These are phyloP conservation scores for Paecilomyces sp. DNA, from an alignment of 2,329 filamentous ascomycete species.

Conservation along the genomic window DNA sequence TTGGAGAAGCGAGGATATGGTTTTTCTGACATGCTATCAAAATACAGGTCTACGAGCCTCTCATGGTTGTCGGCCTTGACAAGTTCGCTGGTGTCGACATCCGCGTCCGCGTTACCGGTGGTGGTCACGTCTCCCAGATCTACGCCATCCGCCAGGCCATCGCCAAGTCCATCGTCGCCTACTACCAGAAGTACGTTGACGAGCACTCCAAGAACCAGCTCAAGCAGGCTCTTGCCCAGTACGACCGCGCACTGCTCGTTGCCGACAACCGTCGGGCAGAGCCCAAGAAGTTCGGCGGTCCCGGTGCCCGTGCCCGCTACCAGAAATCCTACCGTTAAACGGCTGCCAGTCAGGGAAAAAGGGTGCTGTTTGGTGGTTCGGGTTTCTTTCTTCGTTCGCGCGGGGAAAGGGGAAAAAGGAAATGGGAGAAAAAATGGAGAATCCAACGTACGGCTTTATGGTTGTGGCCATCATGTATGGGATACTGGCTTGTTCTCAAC, in stretches of 20 bases:
- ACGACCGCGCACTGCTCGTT: constrained; percentile 94
- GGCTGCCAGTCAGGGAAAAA: neutral
- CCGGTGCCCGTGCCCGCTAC: constrained; percentile 91
- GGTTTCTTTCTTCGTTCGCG: constrained; percentile 5
- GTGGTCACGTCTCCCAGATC: constrained; percentile 95
- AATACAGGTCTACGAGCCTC: constrained; percentile 85
- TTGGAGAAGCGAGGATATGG: neutral
- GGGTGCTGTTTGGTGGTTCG: constrained; percentile 8
- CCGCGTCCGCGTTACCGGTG: constrained; percentile 89
- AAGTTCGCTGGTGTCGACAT: constrained; percentile 97
- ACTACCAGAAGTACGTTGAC: constrained; percentile 99
- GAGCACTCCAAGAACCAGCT: constrained; percentile 99
- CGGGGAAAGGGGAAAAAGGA: constrained; percentile 9
- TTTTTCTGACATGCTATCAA: constrained; percentile 2
- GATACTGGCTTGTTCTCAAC: constrained; percentile 19
- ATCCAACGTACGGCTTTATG: constrained; percentile 5
- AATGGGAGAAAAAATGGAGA: constrained; percentile 4
- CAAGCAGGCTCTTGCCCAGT: constrained; percentile 93
- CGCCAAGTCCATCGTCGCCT: constrained; percentile 92
- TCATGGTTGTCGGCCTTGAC: constrained; percentile 94
- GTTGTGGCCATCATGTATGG: constrained; percentile 16
- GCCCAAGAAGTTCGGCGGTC: constrained; percentile 87
- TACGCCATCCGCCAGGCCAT: constrained; percentile 99
- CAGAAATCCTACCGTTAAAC: constrained; percentile 98
- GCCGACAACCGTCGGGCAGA: constrained; percentile 98